Base-by-base conservation (phyloP, 306 rosid species). In the Citrullus amarus region DNA sequence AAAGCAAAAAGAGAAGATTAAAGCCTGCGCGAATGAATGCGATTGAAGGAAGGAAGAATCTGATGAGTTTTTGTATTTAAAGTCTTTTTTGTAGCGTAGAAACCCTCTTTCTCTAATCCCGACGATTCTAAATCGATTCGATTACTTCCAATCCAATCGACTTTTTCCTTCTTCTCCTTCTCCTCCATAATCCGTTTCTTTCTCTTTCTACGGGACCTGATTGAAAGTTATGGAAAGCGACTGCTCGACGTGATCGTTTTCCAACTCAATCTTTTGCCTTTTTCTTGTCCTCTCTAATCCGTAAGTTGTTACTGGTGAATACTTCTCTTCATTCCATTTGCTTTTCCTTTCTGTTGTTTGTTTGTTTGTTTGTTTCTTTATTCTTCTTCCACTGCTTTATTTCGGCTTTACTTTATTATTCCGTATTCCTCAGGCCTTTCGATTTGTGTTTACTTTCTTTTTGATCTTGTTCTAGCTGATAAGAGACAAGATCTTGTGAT, bases 401-500 rank as follows among this genome's bases (percentile, higher is more conserved):
- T 60, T 44, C n/a, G 20, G 15, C 48, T 8, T 65, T 18, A n/a
- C 51, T 71, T 71, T 55, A 73, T 73, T 28, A 30, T 72, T 73
- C 78, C 7, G 41, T 51, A 30, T 51, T 73, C 9, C 38, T 17
- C 1, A 25, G 44, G 87, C 44, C 55, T 78, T 86, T 86, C 56
- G 78, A 58, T 77, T 68, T n/a, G 56, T 58, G 46, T 22, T 15
- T 50, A 14, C n/a, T 36, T 36, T 17, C 39, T 8, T 36, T 79
- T 44, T 50, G 67, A 79, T 74, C 67, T 59, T 43, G 87, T 75
- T 80, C 81, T 82, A 83, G 80, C 44, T 51, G 15, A 30, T 73
- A 50, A 12, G 38, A 73, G 57, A 59, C 58, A 39, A 72, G 90
- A 87, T 86, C 92, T 85, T 84, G 58, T 80, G 76, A 85, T 82